A percentile compares a stretch with the other conserved stretches of the same genome.
phyloP scores from a whole-genome alignment of 2,329 filamentous ascomycete genomes.

The Monosporascus sp. region DNA sequence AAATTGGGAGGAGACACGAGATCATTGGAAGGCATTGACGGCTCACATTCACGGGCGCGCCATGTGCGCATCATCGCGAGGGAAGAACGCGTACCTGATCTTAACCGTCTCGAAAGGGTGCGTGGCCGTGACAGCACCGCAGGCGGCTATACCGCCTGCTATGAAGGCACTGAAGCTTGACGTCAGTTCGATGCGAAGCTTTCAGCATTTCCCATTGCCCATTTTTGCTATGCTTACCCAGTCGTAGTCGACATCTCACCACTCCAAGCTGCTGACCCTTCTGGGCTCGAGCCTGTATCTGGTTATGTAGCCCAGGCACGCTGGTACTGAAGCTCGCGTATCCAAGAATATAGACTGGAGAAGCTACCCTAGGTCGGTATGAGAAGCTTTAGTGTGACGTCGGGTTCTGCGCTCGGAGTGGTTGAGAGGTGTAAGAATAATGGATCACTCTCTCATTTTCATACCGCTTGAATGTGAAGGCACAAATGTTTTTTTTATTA shows the following conservation, averaged over 20 bases:
- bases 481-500: no score
- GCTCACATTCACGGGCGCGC: no score
- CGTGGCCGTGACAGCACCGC: constrained; percentile 93
- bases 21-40: no score
- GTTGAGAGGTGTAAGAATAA: background rate
- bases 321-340: background rate
- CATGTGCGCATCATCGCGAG: background rate
- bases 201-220: background rate
- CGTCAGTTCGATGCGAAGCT: constrained; percentile 5
- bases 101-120: constrained; percentile 99
- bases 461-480: no score
- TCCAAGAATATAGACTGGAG: background rate
- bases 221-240: constrained; percentile 14
- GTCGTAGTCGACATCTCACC: constrained; percentile 15
- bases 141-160: constrained; percentile 92
- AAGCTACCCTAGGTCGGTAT: background rate
- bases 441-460: no score
- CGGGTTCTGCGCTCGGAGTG: background rate
- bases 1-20: no score
- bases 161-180: constrained; percentile 67
- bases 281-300: background rate
- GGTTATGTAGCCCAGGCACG: background rate
- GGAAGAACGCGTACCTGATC: constrained; percentile 63
- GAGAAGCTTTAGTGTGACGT: background rate
- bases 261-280: background rate